Evolutionary conservation across 2,329 filamentous ascomycete species (phyloP).

Genomic region (Thelonectria olida): DNA sequence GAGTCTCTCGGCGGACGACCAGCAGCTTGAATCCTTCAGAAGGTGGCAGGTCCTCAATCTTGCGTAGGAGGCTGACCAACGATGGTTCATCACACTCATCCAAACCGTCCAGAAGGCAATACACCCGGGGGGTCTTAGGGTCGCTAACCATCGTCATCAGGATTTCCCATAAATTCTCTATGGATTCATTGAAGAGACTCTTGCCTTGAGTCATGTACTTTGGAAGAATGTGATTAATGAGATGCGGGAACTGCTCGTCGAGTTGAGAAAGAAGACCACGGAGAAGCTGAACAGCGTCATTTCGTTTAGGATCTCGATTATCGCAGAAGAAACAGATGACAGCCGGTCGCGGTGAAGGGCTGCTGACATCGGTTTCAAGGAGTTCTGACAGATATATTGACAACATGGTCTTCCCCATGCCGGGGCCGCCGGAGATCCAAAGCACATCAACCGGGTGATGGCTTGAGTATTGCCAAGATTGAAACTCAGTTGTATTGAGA

Average conservation of each 20-base stretch:
- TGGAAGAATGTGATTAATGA: not conserved
- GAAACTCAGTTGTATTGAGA: not conserved
- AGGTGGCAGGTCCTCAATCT: not conserved
- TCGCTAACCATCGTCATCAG: not conserved
- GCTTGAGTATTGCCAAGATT: not conserved
- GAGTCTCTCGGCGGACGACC: not conserved
- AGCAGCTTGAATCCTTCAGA: not conserved
- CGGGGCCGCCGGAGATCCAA: conserved; percentile 12
- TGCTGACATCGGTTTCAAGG: not conserved
- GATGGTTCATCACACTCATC: conserved; percentile 11
- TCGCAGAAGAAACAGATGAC: conserved; percentile 12
- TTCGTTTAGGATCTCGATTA: not conserved
- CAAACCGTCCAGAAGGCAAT: conserved; percentile 3
- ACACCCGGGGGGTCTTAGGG: not conserved
- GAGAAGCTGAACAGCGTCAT: not conserved
- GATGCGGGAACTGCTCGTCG: not conserved
- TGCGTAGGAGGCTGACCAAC: not conserved
- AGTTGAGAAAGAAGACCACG: conserved; percentile 13
- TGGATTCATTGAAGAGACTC: not conserved
- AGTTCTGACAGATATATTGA: conserved; percentile 5
- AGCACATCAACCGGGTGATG: not conserved
- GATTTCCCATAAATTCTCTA: not conserved
- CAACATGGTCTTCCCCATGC: conserved; percentile 16
- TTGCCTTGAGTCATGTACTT: not conserved
- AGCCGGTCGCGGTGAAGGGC: not conserved